Evolutionary conservation across 345 rosid genomes (phyloP).

Genomic region (Carallia brachiata): DNA sequence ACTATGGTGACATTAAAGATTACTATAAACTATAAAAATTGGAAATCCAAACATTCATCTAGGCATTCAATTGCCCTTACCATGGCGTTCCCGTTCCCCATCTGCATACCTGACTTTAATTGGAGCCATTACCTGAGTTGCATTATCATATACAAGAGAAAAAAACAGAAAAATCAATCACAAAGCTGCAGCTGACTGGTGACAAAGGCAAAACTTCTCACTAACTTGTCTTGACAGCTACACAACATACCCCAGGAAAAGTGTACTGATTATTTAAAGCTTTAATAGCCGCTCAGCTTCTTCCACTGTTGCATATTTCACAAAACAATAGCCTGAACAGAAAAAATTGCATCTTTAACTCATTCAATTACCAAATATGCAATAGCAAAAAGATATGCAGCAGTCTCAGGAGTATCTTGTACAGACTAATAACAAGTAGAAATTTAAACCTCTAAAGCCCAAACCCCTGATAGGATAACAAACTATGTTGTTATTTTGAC

Average conservation of each 20-base stretch:
- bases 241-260: conserved; percentile 73
- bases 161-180: conserved; percentile 11
- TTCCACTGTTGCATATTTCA: conserved; percentile 63
- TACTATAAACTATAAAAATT: neutral
- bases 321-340: conserved; percentile 75
- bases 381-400: neutral
- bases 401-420: no score
- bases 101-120: conserved; percentile 74
- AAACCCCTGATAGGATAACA: no score
- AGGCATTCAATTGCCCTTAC: conserved; percentile 10
- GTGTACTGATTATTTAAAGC: conserved; percentile 59
- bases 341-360: conserved; percentile 3
- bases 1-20: no score
- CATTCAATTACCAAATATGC: neutral
- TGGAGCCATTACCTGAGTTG: conserved; percentile 50
- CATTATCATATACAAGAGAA: conserved; percentile 6
- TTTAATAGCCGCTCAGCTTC: conserved; percentile 74
- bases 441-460: no score
- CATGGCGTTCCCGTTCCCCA: conserved; percentile 59
- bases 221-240: conserved; percentile 4
- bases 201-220: conserved; percentile 6
- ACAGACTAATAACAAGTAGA: no score
- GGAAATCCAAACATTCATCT: conserved; percentile 20
- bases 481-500: no score
- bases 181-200: neutral